Conservation (phyloP, 2,329 filamentous ascomycete genomes). For the Ophiognomonia clavigignenti-juglandacearum region DNA sequence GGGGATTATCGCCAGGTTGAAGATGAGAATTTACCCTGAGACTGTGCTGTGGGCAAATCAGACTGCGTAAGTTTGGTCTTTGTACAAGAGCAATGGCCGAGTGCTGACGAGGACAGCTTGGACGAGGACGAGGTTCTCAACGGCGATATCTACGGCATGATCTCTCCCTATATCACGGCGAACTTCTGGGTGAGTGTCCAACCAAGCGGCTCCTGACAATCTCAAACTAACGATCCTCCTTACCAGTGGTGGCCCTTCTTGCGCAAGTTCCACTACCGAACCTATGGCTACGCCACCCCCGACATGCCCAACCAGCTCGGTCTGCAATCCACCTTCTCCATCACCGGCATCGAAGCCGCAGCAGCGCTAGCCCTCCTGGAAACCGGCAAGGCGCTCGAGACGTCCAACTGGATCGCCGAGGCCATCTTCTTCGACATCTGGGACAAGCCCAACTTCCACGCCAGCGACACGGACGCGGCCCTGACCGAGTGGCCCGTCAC, state of each 20-base stretch:
- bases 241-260: constrained; percentile 46
- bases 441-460: constrained; percentile 47
- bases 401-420: constrained; percentile 45
- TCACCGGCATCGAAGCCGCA: constrained; percentile 37
- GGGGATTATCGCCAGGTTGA: constrained; percentile 42
- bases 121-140: constrained; percentile 43
- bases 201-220: not conserved
- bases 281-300: constrained; percentile 42
- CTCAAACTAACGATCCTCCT: constrained; percentile 8
- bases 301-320: constrained; percentile 38
- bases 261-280: constrained; percentile 47
- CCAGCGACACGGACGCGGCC: constrained; percentile 40
- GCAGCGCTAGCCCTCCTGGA: constrained; percentile 38
- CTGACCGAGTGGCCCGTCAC: constrained; percentile 44
- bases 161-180: constrained; percentile 44
- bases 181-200: constrained; percentile 40
- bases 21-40: constrained; percentile 45
- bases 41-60: constrained; percentile 47
- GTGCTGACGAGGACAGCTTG: constrained; percentile 25
- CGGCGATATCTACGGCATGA: constrained; percentile 44
- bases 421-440: constrained; percentile 44
- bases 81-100: not conserved
- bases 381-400: constrained; percentile 39
- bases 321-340: constrained; percentile 48
- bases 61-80: constrained; percentile 33